Base-by-base conservation (phyloP, 2,329 filamentous ascomycete genomes). In the Trichoderma afroharzianum region DNA sequence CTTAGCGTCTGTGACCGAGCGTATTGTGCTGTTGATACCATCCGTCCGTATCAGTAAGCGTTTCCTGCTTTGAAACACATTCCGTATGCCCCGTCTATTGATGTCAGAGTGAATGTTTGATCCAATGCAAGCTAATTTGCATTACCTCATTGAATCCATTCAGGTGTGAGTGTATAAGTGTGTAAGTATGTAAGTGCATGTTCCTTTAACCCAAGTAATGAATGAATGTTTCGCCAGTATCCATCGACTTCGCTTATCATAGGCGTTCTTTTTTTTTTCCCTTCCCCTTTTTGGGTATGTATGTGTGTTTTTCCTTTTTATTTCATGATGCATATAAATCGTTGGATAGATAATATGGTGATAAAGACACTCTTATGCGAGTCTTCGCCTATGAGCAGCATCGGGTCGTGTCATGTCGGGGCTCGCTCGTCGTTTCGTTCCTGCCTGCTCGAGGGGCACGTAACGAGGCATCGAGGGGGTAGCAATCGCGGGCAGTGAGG, bases 351-450 rank as follows among this genome's bases (percentile, higher is more conserved):
- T 18, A 32, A 8, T 2, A 7, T 30, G 32, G 21, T 8, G 36
- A n/a, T 24, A 63, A 63, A 39, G 59, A 26, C 4, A 47, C 2
- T 11, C n/a, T 75, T 76, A 80, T 73, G 73, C 77, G 71, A 80
- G 74, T 50, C 81, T 79, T 68, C 82, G 77, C 72, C 86, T 79
- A 24, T 86, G 82, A 73, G 78, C 85, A 63, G 82, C 78, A 69
- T 89, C 86, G 59, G 84, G 81, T 11, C 80, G 78, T 53, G 81
- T 78, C 63, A 80, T 78, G 18, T 87, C 85, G 3, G 80, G 80
- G 70, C 88, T 90, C 33, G 85, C 84, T 74, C 85, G 82, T 72
- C 88, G 82, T 78, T 90, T 90, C 3, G 82, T 80, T 6, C 84
- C 81, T 4, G 77, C 76, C n/a, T 80, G 77, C 59, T 86, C 84